Evolutionary conservation across 1,284 basidiomycete species (phyloP).

Genomic region (Taiwanofungus camphoratus): DNA sequence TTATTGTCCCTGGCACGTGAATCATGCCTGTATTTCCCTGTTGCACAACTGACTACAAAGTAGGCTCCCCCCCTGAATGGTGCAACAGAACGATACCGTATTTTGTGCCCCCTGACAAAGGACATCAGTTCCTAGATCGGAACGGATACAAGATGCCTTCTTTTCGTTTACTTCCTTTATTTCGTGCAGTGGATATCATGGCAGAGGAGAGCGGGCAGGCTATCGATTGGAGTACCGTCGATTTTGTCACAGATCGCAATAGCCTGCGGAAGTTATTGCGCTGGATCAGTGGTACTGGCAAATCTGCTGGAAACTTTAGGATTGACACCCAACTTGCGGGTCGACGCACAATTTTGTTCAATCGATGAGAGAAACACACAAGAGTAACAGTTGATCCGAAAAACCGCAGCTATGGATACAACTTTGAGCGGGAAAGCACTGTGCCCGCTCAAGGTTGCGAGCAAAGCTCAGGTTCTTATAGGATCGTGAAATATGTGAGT

Average conservation of each 20-base stretch:
- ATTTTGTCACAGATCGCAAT: constrained; percentile 56
- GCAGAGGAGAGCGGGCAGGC: constrained; percentile 22
- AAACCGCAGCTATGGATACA: constrained; percentile 35
- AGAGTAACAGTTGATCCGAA: constrained; percentile 10
- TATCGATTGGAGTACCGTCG: constrained; percentile 43
- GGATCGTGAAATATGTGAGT: constrained; percentile 47
- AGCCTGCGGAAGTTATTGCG: constrained; percentile 48
- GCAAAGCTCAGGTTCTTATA: constrained; percentile 37
- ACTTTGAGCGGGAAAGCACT: constrained; percentile 46
- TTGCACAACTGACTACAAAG: not conserved
- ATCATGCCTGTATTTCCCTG: not conserved
- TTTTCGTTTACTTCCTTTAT: constrained; percentile 40
- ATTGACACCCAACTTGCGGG: constrained; percentile 54
- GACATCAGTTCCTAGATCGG: constrained; percentile 41
- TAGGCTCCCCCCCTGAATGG: constrained; percentile 52
- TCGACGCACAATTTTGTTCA: constrained; percentile 45
- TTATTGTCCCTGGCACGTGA: constrained; percentile 47
- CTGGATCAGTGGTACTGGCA: constrained; percentile 38
- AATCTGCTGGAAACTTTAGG: constrained; percentile 41
- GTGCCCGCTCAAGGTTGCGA: constrained; percentile 35
- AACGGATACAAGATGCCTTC: constrained; percentile 40
- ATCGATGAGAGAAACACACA: constrained; percentile 26
- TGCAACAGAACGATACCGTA: constrained; percentile 37
- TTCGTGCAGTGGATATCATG: constrained; percentile 43
- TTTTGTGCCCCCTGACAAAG: constrained; percentile 42